Percentiles rank a stretch among this genome's conserved stretches.
Conservation (phyloP, 108 stramenopile species). For the Fragilaria radians region DNA sequence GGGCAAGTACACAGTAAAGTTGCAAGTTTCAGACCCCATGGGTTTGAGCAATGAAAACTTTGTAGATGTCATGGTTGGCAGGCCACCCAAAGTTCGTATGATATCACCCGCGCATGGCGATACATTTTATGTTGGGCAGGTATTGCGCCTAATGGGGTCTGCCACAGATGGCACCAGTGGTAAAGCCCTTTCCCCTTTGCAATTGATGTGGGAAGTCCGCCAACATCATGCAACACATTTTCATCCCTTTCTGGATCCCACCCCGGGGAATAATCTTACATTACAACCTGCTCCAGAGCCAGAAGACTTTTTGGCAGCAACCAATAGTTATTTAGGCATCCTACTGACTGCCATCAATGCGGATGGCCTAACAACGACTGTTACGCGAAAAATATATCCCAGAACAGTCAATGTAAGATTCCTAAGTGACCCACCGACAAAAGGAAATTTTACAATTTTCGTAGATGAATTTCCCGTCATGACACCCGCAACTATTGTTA, state of each 20-base stretch:
- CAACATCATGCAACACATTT: constrained; percentile 22
- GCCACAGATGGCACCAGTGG: constrained; percentile 6
- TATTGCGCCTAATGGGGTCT: constrained; percentile 13
- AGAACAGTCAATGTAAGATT: constrained; percentile 8
- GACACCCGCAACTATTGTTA: constrained; percentile 12
- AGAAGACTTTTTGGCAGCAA: constrained; percentile 25
- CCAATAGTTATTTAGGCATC: constrained; percentile 22
- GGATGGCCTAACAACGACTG: constrained; percentile 14
- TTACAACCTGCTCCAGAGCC: constrained; percentile 19
- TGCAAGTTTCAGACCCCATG: constrained; percentile 1
- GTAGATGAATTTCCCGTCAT: constrained; percentile 13
- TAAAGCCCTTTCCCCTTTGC: background rate
- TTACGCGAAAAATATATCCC: constrained; percentile 8
- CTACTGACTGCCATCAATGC: constrained; percentile 18
- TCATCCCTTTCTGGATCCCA: constrained; percentile 28
- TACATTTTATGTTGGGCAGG: constrained; percentile 19
- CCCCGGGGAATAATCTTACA: constrained; percentile 13
- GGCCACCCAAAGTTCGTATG: constrained; percentile 11
- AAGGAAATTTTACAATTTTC: constrained; percentile 6
- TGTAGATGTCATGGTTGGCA: background rate
- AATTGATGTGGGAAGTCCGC: constrained; percentile 21
- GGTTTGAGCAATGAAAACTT: constrained; percentile 1
- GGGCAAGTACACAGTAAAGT: background rate
- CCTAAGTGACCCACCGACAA: constrained; percentile 9
- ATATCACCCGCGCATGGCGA: constrained; percentile 11